Evolutionary conservation across 257 asterid genomes (phyloP).

Genomic region (Nicotiana sylvestris): DNA sequence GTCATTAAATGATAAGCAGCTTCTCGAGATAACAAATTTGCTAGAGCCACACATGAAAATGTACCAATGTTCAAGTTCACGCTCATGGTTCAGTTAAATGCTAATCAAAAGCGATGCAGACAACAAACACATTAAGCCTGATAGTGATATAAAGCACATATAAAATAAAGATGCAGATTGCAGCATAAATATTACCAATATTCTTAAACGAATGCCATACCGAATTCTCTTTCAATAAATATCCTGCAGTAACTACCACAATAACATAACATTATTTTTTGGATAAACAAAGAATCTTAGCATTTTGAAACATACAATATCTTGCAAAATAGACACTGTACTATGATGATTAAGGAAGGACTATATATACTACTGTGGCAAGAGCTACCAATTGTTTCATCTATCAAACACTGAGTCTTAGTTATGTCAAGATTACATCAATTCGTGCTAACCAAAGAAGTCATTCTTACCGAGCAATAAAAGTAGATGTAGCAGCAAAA

Average conservation of each 20-base stretch:
- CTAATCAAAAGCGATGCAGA: background rate
- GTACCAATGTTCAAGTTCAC: slow-evolving; percentile 1
- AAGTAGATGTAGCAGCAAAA: slow-evolving; percentile 94
- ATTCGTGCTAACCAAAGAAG: background rate
- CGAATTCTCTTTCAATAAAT: background rate
- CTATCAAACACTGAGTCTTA: background rate
- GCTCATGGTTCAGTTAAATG: background rate
- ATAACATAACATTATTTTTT: background rate
- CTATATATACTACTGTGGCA: background rate
- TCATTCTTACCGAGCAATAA: slow-evolving; percentile 79
- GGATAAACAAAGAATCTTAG: background rate
- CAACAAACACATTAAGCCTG: background rate
- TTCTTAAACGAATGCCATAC: background rate
- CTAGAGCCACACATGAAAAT: background rate
- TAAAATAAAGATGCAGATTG: background rate
- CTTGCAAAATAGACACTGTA: background rate
- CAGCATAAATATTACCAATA: background rate
- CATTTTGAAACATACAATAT: background rate
- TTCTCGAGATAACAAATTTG: background rate
- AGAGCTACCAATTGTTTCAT: background rate
- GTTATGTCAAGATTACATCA: background rate
- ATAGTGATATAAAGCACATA: background rate
- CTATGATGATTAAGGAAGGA: background rate
- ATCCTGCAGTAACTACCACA: background rate
- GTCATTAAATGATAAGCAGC: background rate